phyloP scores from a whole-genome alignment of 2,329 filamentous ascomycete species.

The Camillea tinctor region DNA sequence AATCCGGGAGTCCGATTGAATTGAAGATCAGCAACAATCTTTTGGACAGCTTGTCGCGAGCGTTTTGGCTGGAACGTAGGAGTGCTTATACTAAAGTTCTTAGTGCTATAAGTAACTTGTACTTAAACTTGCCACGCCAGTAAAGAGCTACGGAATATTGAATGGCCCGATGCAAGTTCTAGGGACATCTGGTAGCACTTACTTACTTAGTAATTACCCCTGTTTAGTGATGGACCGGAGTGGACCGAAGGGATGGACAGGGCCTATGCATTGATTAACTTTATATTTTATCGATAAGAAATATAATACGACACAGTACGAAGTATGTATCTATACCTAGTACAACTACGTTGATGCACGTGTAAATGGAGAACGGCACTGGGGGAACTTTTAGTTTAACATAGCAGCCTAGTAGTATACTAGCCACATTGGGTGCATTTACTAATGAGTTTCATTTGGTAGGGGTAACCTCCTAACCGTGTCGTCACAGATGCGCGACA shows the following conservation, averaged over 20 bases:
- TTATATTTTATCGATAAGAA: background rate
- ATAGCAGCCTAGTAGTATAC: too few relatives aligned
- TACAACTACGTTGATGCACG: too few relatives aligned
- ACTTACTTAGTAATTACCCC: too few relatives aligned
- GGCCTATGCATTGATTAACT: background rate
- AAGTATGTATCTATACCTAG: background rate
- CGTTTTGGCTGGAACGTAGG: constrained; percentile 4
- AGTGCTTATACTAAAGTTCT: background rate
- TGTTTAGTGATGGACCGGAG: too few relatives aligned
- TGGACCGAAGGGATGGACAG: too few relatives aligned
- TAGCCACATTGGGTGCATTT: background rate
- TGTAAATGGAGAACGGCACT: too few relatives aligned
- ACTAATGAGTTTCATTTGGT: background rate
- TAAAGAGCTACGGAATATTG: constrained; percentile 15
- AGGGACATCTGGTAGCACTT: too few relatives aligned
- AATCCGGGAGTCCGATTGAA: constrained; percentile 15
- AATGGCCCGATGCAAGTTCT: constrained; percentile 8
- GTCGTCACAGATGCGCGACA: background rate
- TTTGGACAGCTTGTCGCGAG: constrained; percentile 26
- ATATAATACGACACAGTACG: background rate
- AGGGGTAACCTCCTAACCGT: background rate
- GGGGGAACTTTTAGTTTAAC: too few relatives aligned
- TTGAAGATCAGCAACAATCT: constrained; percentile 12
- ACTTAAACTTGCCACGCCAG: constrained; percentile 11
- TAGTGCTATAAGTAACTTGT: background rate